Base-by-base conservation (phyloP, 2,329 filamentous ascomycete genomes). In the Polychaeton citri region DNA sequence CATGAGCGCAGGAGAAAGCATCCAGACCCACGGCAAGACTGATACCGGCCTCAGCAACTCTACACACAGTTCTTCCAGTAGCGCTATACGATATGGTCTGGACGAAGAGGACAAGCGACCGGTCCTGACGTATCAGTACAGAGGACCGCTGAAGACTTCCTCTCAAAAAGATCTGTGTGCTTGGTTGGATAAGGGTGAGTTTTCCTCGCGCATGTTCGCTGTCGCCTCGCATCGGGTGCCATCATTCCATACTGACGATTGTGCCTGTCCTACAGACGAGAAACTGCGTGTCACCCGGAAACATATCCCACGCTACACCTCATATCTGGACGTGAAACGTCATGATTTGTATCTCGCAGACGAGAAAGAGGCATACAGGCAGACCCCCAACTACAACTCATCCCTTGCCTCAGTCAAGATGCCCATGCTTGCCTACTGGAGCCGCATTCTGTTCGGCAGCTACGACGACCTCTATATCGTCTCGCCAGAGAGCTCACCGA, bases 391-490 rank as follows among this genome's bases (percentile, higher is more conserved):
- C 34, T 59, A 58, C 50, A 62, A 65, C 47, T 57, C 57, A n/a
- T 62, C 59, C 2, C 52, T 68, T 36, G 65, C 65, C 15, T 64
- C 63, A 35, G 54, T 69, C 39, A 61, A 62, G 33, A 53, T 69
- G 16, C 63, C 64, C 5, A 57, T 53, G 8, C 46, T 49, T 19
- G 60, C 62, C 7, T 66, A 64, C 44, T 64, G 62, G 58, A 63
- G 62, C 40, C 57, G 62, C 26, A 51, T 66, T 42, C 46, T 68
- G 12, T 52, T 65, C 38, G 61, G 63, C 38, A 60, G 56, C 38
- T 68, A 59, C 42, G 57, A 63, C 17, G 59, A 67, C 21, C 54
- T 69, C n/a, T 69, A 63, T 48, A 67, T 69, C 40, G 60, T 69
- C 13, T 63, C 58, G 33, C 56, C 61, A 13, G 60, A 63, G 30